A percentile compares a stretch with the other conserved stretches of the same genome.
Conservation (phyloP, 768 basidiomycete genomes). For the Leccinum subtestaceum region DNA sequence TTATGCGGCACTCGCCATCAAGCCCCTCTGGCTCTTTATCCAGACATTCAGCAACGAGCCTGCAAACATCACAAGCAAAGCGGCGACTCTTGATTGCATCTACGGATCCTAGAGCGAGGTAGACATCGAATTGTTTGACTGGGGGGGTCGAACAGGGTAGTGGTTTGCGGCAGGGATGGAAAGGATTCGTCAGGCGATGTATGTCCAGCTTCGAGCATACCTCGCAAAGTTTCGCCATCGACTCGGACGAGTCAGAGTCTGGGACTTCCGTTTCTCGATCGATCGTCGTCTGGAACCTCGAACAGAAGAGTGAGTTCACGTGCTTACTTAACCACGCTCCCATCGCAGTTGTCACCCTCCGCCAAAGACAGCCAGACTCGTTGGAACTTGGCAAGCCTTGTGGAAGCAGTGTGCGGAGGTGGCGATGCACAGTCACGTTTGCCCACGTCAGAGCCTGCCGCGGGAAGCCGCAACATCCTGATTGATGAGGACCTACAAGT, state of each 20-base stretch:
- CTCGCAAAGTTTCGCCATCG: conserved; percentile 2
- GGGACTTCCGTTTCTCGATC: neutral
- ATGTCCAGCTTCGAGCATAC: conserved; percentile 8
- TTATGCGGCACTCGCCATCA: conserved; percentile 3
- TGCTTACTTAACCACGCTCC: neutral
- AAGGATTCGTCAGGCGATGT: neutral
- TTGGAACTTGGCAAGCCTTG: conserved; percentile 18
- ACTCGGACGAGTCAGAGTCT: neutral
- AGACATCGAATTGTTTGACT: neutral
- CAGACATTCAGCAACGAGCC: conserved; percentile 12
- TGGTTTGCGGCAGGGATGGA: conserved; percentile 5
- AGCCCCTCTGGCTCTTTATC: conserved; percentile 12
- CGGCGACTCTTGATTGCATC: conserved; percentile 15
- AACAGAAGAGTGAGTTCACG: neutral
- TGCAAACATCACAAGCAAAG: conserved; percentile 10
- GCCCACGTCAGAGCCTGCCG: conserved; percentile 45
- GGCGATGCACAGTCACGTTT: too few relatives aligned
- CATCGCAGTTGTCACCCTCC: neutral
- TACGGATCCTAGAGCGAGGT: conserved; percentile 9
- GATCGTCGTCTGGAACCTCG: neutral
- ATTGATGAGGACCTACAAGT: too few relatives aligned
- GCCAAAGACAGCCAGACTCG: too few relatives aligned
- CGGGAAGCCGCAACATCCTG: too few relatives aligned
- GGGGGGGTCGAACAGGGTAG: conserved; percentile 6
- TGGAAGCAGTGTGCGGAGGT: too few relatives aligned